phyloP scores from a whole-genome alignment of 2,329 filamentous ascomycete genomes.

The Cordyceps farinosa region DNA sequence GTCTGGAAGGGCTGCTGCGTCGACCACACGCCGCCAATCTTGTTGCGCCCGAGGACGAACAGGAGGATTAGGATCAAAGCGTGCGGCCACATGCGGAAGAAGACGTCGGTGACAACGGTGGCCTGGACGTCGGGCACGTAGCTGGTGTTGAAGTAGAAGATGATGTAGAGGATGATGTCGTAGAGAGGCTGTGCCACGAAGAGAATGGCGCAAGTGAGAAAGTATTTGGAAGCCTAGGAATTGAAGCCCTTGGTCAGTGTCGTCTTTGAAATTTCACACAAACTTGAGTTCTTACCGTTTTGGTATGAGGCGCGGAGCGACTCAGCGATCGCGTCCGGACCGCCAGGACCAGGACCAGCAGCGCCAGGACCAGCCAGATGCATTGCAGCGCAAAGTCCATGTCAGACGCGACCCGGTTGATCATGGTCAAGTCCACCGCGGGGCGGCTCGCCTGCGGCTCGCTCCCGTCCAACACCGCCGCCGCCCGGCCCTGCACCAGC shows the following conservation, averaged over 20 bases:
- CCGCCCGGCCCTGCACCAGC: not conserved
- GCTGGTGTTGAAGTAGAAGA: not conserved
- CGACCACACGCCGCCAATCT: conserved; percentile 18
- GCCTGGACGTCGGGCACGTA: not conserved
- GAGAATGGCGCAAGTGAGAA: not conserved
- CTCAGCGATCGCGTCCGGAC: conserved; percentile 2
- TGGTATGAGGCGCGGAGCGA: conserved; percentile 5
- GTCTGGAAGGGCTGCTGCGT: conserved; percentile 16
- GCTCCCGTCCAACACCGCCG: no score
- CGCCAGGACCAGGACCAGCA: conserved; percentile 6
- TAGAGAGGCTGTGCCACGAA: conserved; percentile 12
- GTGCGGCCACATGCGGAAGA: conserved; percentile 11
- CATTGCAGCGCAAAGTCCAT: conserved; percentile 15
- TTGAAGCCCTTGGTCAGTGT: not conserved
- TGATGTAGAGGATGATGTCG: conserved; percentile 8
- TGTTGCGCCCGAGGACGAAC: conserved; percentile 12
- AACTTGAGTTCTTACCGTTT: not conserved
- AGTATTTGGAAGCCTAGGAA: conserved; percentile 9
- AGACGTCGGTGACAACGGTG: not conserved
- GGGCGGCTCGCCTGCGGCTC: not conserved
- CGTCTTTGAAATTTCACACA: no score
- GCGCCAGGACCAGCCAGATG: conserved; percentile 6
- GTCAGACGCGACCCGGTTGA: not conserved
- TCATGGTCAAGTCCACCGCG: not conserved
- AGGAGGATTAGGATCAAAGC: not conserved